Base-by-base conservation (phyloP, 2,329 filamentous ascomycete species). In the Phialophora tarda region DNA sequence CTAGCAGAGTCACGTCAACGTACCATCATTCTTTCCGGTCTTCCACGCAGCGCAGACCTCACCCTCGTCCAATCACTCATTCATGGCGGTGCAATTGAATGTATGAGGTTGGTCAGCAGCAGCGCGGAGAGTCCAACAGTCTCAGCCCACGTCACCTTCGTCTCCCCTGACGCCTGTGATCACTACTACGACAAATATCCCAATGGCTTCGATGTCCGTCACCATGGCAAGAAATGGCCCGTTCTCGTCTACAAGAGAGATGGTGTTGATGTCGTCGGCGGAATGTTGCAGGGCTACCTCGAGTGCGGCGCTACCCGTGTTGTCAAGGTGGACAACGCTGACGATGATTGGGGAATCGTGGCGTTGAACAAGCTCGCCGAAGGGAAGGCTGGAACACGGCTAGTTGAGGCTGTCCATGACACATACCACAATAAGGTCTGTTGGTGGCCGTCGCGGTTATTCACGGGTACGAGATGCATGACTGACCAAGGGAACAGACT, bases 321-420 rank as follows among this genome's bases (percentile, higher is more conserved):
- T 57, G 76, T 85, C 14, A 79, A 80, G 55, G 80, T 78, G 23
- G 72, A 79, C 6, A 79, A 78, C 8, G 78, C 78, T 4, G 77
- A 80, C 17, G 74, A 79, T 47, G 76, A 80, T 21, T 77, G 78
- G 72, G 74, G 71, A 12, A 78, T 81, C 66, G 64, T 54, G 5
- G 71, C 74, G 12, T 73, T 84, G 44, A 65, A 74, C 64, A 75
- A 76, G 51, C 63, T 83, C 8, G 81, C 80, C 3, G 73, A 73
- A 41, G 74, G 75, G 6, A 78, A 74, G 21, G 76, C 77, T 67
- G 41, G 28, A 24, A 21, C 38, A 26, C 78, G 82, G 10, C 78
- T 79, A 63, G 72, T 84, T 4, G 82, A 84, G 67, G 75, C 77
- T 34, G 78, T 84, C 63, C 71, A 79, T 60, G 78, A 80, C 56